These are phyloP conservation scores for Ceratocystis smalleyi DNA, from an alignment of 2,329 filamentous ascomycete species.

Conservation along the genomic window DNA sequence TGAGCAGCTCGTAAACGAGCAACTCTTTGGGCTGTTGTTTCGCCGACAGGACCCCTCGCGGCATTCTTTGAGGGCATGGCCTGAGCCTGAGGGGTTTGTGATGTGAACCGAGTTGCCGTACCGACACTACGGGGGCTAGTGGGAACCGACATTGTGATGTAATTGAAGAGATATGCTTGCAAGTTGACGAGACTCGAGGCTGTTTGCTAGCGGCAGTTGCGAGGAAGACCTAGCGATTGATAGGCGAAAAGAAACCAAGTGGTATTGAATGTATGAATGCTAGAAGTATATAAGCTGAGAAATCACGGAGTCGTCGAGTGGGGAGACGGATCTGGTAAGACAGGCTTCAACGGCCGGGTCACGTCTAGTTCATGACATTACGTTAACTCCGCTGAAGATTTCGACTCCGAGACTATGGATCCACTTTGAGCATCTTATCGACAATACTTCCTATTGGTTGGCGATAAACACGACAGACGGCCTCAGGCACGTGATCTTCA, in stretches of 20 bases:
- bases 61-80: slow-evolving; percentile 37
- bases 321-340: slow-evolving; percentile 7
- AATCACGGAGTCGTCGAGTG: background rate
- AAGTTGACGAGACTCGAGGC: background rate
- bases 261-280: background rate
- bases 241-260: background rate
- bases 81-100: slow-evolving; percentile 44
- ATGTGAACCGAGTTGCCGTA: slow-evolving; percentile 59
- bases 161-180: background rate
- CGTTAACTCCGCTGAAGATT: slow-evolving; percentile 11
- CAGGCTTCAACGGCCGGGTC: background rate
- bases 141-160: slow-evolving; percentile 27
- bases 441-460: slow-evolving; percentile 8
- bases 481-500: slow-evolving; percentile 12
- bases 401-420: slow-evolving; percentile 2
- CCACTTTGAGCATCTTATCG: slow-evolving; percentile 10
- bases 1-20: slow-evolving; percentile 52
- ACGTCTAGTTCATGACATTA: slow-evolving; percentile 11
- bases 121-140: slow-evolving; percentile 51
- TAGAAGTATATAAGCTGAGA: background rate
- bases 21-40: slow-evolving; percentile 56
- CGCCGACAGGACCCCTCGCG: slow-evolving; percentile 26
- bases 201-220: no score
- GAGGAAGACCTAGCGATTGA: background rate
- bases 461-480: slow-evolving; percentile 2